A percentile compares a stretch with the other conserved stretches of the same genome.
phyloP scores from a whole-genome alignment of 495 filamentous ascomycete genomes.

The Thozetella sp. region DNA sequence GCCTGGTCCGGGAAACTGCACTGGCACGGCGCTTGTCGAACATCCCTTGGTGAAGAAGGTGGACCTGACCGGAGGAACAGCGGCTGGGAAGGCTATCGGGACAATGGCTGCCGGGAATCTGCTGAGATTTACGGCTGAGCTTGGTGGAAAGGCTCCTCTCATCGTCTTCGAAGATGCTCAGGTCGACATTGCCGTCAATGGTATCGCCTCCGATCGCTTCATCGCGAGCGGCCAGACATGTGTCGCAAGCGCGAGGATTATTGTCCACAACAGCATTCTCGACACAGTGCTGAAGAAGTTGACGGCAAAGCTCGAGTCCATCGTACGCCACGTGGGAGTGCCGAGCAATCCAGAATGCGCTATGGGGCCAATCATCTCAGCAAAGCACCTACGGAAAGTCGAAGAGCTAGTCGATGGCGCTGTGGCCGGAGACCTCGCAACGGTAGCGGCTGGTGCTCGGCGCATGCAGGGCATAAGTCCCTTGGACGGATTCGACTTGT shows the following conservation, averaged over 20 bases:
- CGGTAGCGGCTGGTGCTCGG: slow-evolving; percentile 31
- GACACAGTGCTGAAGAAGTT: slow-evolving; percentile 33
- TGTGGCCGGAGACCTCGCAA: slow-evolving; percentile 23
- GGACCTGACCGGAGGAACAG: slow-evolving; percentile 60
- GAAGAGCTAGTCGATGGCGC: slow-evolving; percentile 36
- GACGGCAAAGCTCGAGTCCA: slow-evolving; percentile 34
- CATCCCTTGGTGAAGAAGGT: slow-evolving; percentile 58
- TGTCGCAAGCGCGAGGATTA: slow-evolving; percentile 59
- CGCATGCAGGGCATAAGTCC: slow-evolving; percentile 25
- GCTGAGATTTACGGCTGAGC: slow-evolving; percentile 56
- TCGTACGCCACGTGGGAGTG: slow-evolving; percentile 47
- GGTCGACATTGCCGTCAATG: slow-evolving; percentile 53
- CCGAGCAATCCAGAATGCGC: slow-evolving; percentile 43
- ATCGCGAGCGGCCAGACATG: slow-evolving; percentile 66
- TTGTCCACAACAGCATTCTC: slow-evolving; percentile 52
- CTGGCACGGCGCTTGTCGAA: slow-evolving; percentile 57
- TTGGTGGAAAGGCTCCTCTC: slow-evolving; percentile 63
- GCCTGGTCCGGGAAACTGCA: slow-evolving; percentile 51
- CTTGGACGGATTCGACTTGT: slow-evolving; percentile 35
- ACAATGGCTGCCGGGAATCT: slow-evolving; percentile 50
- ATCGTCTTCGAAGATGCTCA: slow-evolving; percentile 55
- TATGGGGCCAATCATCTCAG: slow-evolving; percentile 45
- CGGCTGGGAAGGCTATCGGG: slow-evolving; percentile 46
- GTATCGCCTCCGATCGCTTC: slow-evolving; percentile 59
- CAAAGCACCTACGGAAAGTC: slow-evolving; percentile 35